phyloP scores from a whole-genome alignment of 1,284 basidiomycete species.

The Ganoderma lucidum region DNA sequence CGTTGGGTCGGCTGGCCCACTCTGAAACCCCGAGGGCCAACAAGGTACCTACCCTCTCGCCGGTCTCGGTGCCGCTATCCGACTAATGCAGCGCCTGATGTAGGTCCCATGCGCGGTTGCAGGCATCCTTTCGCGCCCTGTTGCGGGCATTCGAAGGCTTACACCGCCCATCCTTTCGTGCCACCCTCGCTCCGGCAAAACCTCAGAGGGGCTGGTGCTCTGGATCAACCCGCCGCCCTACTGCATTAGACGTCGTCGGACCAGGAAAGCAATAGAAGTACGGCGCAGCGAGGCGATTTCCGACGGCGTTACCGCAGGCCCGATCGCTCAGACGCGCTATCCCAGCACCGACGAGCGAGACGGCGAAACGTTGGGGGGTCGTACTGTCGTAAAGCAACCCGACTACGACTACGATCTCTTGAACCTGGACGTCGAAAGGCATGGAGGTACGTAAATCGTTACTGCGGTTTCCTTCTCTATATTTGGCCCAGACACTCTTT shows the following conservation, averaged over 20 bases:
- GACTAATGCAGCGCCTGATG: neutral
- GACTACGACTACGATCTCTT: no score
- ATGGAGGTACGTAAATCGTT: neutral
- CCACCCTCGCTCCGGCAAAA: neutral
- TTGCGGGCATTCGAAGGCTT: neutral
- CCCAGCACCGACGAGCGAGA: no score
- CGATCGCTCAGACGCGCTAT: no score
- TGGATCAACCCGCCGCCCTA: no score
- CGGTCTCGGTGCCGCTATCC: neutral
- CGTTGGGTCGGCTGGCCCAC: no score
- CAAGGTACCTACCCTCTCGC: neutral
- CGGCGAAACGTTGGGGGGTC: neutral
- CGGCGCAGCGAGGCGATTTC: no score
- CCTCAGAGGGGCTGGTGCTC: no score
- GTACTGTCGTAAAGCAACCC: neutral
- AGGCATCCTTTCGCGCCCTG: neutral
- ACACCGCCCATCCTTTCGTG: neutral
- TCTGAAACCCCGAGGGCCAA: neutral
- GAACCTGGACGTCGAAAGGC: no score
- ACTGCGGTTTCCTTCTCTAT: neutral
- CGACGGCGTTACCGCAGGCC: no score
- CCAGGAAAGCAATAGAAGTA: neutral
- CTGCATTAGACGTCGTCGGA: neutral
- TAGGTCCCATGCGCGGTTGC: neutral
- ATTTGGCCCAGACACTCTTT: neutral